Evolutionary conservation across 2,329 filamentous ascomycete genomes (phyloP).

Genomic region (Aspergillus persii): DNA sequence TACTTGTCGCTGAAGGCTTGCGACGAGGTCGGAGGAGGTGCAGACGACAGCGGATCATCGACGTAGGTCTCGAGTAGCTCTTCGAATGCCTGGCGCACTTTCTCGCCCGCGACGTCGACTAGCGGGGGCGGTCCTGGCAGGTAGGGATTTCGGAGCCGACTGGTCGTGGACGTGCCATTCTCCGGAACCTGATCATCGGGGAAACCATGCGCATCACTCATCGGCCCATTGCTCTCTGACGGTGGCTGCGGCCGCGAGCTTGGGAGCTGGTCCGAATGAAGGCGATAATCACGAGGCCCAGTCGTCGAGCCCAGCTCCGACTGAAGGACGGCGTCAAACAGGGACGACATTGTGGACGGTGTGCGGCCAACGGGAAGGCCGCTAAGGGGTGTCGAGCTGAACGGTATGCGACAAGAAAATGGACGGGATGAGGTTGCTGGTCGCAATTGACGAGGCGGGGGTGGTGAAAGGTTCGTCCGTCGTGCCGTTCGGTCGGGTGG

Average conservation of each 20-base stretch:
- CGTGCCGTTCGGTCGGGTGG: background rate
- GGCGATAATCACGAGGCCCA: conserved; percentile 27
- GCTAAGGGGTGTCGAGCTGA: background rate
- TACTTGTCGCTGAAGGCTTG: conserved; percentile 61
- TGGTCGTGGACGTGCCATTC: conserved; percentile 48
- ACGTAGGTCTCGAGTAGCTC: conserved; percentile 61
- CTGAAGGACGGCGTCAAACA: conserved; percentile 43
- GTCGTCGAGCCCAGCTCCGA: conserved; percentile 40
- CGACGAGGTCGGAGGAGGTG: conserved; percentile 51
- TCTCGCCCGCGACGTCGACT: conserved; percentile 60
- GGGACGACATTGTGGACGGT: conserved; percentile 37
- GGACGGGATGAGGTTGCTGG: background rate
- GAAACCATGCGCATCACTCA: conserved; percentile 59
- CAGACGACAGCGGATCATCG: conserved; percentile 57
- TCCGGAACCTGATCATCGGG: conserved; percentile 63
- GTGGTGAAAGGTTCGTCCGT: background rate
- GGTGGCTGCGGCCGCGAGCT: conserved; percentile 56
- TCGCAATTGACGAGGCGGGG: background rate
- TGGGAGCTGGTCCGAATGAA: conserved; percentile 42
- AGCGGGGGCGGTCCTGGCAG: conserved; percentile 57
- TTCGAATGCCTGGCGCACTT: conserved; percentile 61
- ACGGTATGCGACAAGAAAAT: background rate
- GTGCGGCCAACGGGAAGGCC: conserved; percentile 1
- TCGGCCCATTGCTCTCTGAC: conserved; percentile 50
- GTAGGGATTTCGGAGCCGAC: conserved; percentile 49